Evolutionary conservation across 306 rosid species (phyloP), one percentile per base, ranked within the genome.

Genomic region (Acacia crassicarpa): DNA sequence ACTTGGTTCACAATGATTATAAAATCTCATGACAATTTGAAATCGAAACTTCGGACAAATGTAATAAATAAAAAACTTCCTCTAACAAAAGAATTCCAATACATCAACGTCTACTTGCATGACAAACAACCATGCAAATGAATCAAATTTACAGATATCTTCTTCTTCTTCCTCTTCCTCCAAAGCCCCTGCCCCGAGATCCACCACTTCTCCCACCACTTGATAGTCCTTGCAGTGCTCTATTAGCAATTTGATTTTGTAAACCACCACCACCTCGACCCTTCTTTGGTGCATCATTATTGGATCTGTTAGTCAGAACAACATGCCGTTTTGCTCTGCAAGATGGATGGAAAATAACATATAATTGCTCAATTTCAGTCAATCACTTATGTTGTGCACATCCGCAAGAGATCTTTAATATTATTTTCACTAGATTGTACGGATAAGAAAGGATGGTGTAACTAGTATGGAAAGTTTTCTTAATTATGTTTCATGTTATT

Each of bases 171-270:
- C n/a, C n/a, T n/a, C n/a, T 94, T 91, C 98, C 86, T 20, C 93
- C 97, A 38, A 90, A 84, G 75, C 98, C 96, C 66, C 88, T 78
- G 43, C 92, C 95, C 79, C 97, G 85, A 62, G 68, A 6, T 30
- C 89, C 89, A 27, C 88, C 85, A 23, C 15, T 59, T 69, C 93
- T 85, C 25, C 97, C 95, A 25, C 95, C 93, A 67, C 86, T 86
- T 67, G 97, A 89, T 84, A 95, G 77, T 54, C 97, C 99, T 67
- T 88, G 96, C 80, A 92, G 85, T 13, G 98, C 98, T 88, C 97
- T 96, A 84, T 91, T 90, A 80, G 89, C 95, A 72, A 93, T 95
- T 83, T 96, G 99, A 82, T 84, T 89, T 83, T 82, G 98, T 32
- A 87, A 27, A 77, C 91, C 90, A 44, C 97, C 98, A 67, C 76